These are phyloP conservation scores for Ottelia alismoides DNA, from an alignment of 106 monocot species.

Conservation along the genomic window DNA sequence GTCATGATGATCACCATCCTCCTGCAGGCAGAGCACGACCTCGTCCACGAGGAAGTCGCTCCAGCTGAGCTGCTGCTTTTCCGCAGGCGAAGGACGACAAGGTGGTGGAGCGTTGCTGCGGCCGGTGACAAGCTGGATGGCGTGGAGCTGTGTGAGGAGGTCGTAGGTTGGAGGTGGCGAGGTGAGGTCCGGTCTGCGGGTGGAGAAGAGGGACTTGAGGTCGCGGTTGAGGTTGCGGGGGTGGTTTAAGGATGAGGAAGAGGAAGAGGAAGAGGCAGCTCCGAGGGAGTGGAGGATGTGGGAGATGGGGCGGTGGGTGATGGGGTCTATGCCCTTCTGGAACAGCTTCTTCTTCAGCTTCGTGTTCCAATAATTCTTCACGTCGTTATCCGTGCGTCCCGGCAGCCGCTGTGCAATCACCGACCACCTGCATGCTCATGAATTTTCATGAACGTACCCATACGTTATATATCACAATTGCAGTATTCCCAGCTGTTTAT, in stretches of 20 bases:
- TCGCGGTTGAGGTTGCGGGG: conserved; percentile 16
- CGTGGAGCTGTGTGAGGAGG: conserved; percentile 10
- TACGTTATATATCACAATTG: too few relatives aligned
- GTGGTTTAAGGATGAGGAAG: neutral
- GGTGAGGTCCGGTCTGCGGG: neutral
- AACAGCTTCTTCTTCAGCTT: conserved; percentile 60
- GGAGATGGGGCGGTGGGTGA: conserved; percentile 91
- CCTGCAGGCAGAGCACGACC: conserved; percentile 4
- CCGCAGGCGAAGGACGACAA: neutral
- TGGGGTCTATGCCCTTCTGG: conserved; percentile 78
- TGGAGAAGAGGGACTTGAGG: conserved; percentile 4
- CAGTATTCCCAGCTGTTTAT: too few relatives aligned
- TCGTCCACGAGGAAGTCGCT: conserved; percentile 13
- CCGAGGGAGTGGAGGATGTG: conserved; percentile 41
- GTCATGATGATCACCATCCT: too few relatives aligned
- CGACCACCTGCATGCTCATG: conserved; percentile 82
- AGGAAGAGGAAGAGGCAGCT: neutral
- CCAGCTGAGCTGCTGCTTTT: neutral
- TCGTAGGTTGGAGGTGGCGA: neutral
- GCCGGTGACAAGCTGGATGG: conserved; percentile 7
- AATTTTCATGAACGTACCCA: too few relatives aligned
- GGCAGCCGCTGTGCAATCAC: conserved; percentile 80
- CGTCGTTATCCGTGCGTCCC: conserved; percentile 24
- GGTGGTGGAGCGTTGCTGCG: neutral
- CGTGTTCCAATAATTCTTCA: conserved; percentile 29